Evolutionary conservation across 2,329 filamentous ascomycete genomes (phyloP).

Genomic region (Rutstroemia sp.): DNA sequence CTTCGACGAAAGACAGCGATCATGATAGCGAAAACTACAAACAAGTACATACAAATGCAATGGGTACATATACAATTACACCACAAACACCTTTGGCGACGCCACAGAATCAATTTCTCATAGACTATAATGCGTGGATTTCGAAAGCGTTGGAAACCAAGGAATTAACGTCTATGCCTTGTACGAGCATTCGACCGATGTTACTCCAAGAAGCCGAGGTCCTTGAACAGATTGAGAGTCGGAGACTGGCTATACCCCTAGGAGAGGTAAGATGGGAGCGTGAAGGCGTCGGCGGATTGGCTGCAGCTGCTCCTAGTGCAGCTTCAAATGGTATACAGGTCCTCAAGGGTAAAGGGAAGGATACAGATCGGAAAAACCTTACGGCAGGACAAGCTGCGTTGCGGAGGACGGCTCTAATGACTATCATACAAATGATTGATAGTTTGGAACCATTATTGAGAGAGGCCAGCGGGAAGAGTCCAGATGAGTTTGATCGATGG

Average conservation of each 20-base stretch:
- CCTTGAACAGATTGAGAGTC: slow-evolving; percentile 61
- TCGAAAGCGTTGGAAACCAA: slow-evolving; percentile 65
- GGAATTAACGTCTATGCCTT: slow-evolving; percentile 67
- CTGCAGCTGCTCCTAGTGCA: slow-evolving; percentile 40
- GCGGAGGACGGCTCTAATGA: slow-evolving; percentile 71
- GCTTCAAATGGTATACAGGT: slow-evolving; percentile 42
- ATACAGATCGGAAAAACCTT: slow-evolving; percentile 22
- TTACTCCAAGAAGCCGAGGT: slow-evolving; percentile 73
- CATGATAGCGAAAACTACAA: slow-evolving; percentile 49
- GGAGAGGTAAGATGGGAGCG: slow-evolving; percentile 83
- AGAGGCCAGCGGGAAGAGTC: slow-evolving; percentile 76
- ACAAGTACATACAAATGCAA: slow-evolving; percentile 54
- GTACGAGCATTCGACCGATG: slow-evolving; percentile 66
- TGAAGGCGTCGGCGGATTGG: slow-evolving; percentile 57
- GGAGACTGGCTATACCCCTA: slow-evolving; percentile 78
- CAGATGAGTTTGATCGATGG: slow-evolving; percentile 91
- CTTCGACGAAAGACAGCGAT: slow-evolving; percentile 33
- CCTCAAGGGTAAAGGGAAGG: slow-evolving; percentile 27
- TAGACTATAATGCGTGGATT: slow-evolving; percentile 80
- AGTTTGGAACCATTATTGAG: slow-evolving; percentile 75
- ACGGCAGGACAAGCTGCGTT: slow-evolving; percentile 63
- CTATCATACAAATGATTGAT: slow-evolving; percentile 76
- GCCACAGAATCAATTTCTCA: slow-evolving; percentile 73
- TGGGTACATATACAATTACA: slow-evolving; percentile 77
- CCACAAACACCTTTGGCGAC: slow-evolving; percentile 74